Evolutionary conservation across 495 filamentous ascomycete genomes (phyloP).

Genomic region (Neurospora tetraspora): DNA sequence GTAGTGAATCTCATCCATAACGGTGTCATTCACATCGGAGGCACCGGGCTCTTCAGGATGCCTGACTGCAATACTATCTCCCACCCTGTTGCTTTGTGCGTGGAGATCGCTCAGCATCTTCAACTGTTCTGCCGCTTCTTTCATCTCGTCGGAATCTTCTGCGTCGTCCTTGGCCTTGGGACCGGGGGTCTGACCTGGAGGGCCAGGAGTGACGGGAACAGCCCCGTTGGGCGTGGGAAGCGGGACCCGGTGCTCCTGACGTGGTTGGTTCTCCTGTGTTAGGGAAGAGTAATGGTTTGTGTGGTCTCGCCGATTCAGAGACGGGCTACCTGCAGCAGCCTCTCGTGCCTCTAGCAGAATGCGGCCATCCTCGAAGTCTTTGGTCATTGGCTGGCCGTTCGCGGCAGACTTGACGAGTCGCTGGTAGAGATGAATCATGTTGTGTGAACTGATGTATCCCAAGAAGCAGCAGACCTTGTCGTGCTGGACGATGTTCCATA

Average conservation of each 20-base stretch:
- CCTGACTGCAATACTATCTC: conserved; percentile 25
- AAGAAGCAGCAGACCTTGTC: conserved; percentile 49
- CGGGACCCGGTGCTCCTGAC: conserved; percentile 6
- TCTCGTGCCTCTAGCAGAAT: conserved; percentile 37
- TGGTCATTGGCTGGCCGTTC: conserved; percentile 25
- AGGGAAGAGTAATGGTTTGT: conserved; percentile 12
- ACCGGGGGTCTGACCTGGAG: conserved; percentile 2
- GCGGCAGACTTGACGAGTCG: conserved; percentile 36
- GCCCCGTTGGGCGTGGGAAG: background rate
- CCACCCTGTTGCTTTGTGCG: conserved; percentile 17
- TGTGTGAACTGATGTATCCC: conserved; percentile 46
- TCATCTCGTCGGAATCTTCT: conserved; percentile 49
- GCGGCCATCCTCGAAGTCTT: conserved; percentile 40
- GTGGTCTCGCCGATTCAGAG: conserved; percentile 9
- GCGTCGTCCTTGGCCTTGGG: conserved; percentile 37
- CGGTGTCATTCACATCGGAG: conserved; percentile 30
- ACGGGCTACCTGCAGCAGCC: conserved; percentile 19
- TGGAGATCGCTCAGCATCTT: conserved; percentile 38
- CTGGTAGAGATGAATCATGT: conserved; percentile 47
- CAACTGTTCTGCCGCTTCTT: conserved; percentile 48
- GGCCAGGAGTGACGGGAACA: conserved; percentile 5
- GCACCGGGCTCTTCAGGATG: conserved; percentile 32
- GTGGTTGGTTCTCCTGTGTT: conserved; percentile 23
- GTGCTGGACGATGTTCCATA: conserved; percentile 47
- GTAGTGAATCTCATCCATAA: conserved; percentile 23